Base-by-base conservation (phyloP, 1,284 basidiomycete species). In the Sanghuangporus weigelae region DNA sequence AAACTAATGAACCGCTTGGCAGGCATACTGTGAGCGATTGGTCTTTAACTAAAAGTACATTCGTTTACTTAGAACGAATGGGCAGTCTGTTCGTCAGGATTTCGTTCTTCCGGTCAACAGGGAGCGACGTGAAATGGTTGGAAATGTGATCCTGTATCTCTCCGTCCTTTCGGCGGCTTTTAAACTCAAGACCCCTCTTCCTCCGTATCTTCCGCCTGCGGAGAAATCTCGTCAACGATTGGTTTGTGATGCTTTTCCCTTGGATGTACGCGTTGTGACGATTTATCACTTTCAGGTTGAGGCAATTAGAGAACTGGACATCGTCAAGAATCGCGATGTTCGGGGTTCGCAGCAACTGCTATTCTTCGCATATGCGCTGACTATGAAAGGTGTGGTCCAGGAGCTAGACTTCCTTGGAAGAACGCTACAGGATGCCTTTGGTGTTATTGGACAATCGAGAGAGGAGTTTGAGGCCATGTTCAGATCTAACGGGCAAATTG, bases 121-220 rank as follows among this genome's bases (percentile, higher is more conserved):
- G 67, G 88, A 96, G 69, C 83, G 95, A 21, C 85, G 91, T 4
- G 95, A 97, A 72, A 93, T 98, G 89, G 90, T 88, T 53, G 95
- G 95, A 40, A 97, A 95, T 73, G 90, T 98, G 63, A 90, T 98
- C 62, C 84, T 98, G 11, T 95, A 90, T 74, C 93, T 98, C 74
- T 94, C 94, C 36, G 88, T 88, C 0, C 81, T 99, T 6, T 89
- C 93, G 0, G 87, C 93, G 0, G 91, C 93, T 0, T 95, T 98
- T 73, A 81, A 89, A 35, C 81, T 96, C 36, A 96, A 98, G 69
- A 87, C 91, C 3, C 96, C 96, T 0, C 79, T 99, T 35, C 95
- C 96, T 0, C 95, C 96, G 0, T 98, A 96, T 74, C 84, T 99
- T 0, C 96, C 96, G 2, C 95, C 95, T 0, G 96, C 92, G 0